Evolutionary conservation across 495 filamentous ascomycete species (phyloP).

Genomic region (Bacidia rubella): DNA sequence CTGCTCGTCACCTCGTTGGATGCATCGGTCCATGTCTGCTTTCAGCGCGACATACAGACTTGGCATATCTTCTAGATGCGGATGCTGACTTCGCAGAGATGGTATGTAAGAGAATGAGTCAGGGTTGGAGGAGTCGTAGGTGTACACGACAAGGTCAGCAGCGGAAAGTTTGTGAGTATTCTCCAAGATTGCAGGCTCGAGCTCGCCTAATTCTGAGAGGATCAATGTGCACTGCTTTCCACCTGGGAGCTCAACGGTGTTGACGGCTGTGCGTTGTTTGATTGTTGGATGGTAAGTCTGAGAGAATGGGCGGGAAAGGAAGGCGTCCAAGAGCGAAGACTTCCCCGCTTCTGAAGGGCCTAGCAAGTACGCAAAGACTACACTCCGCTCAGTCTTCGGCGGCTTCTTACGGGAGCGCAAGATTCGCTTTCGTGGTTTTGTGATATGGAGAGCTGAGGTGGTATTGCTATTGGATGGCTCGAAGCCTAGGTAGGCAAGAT

Average conservation of each 20-base stretch:
- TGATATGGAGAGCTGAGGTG: slow-evolving; percentile 77
- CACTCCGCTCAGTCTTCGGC: slow-evolving; percentile 80
- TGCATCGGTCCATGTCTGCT: slow-evolving; percentile 87
- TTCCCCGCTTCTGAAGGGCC: slow-evolving; percentile 76
- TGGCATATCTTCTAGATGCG: slow-evolving; percentile 74
- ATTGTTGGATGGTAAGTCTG: slow-evolving; percentile 87
- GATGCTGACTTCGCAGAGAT: slow-evolving; percentile 60
- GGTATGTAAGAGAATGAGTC: slow-evolving; percentile 89
- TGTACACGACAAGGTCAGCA: slow-evolving; percentile 87
- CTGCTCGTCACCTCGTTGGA: slow-evolving; percentile 78
- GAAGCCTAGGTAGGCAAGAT: slow-evolving; percentile 91
- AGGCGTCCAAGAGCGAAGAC: slow-evolving; percentile 75
- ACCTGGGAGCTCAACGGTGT: slow-evolving; percentile 89
- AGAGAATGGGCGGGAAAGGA: slow-evolving; percentile 77
- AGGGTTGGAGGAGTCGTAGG: slow-evolving; percentile 91
- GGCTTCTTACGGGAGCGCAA: slow-evolving; percentile 44
- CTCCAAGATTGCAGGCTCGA: slow-evolving; percentile 85
- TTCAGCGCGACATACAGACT: slow-evolving; percentile 86
- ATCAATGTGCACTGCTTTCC: slow-evolving; percentile 97
- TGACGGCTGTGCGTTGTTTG: slow-evolving; percentile 82
- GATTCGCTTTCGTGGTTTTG: slow-evolving; percentile 67
- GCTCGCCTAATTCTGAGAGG: slow-evolving; percentile 85
- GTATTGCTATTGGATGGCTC: slow-evolving; percentile 49
- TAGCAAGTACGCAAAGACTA: slow-evolving; percentile 91
- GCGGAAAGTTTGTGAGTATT: slow-evolving; percentile 84